phyloP scores from a whole-genome alignment of 2,329 filamentous ascomycete genomes.

The Botrytis fabae region DNA sequence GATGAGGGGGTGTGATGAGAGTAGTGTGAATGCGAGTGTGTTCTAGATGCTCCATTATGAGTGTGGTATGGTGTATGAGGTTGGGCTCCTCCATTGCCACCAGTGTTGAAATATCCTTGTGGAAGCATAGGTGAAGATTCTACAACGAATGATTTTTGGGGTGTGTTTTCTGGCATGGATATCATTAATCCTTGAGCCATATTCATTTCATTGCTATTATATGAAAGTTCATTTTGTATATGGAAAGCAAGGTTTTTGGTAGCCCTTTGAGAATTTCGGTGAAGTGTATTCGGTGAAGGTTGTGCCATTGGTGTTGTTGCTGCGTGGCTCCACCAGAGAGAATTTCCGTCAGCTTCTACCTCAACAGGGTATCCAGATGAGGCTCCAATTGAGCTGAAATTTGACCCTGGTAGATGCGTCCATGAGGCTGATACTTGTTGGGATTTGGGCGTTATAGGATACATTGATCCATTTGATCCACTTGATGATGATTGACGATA shows the following conservation, averaged over 20 bases:
- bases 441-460: conserved; percentile 35
- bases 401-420: conserved; percentile 31
- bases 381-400: conserved; percentile 26
- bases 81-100: conserved; percentile 11
- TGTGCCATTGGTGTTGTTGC: conserved; percentile 35
- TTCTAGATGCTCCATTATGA: conserved; percentile 3
- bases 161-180: conserved; percentile 33
- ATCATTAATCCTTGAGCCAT: conserved; percentile 37
- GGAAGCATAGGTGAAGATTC: conserved; percentile 28
- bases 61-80: conserved; percentile 20
- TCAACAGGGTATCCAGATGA: conserved; percentile 21
- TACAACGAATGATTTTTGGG: conserved; percentile 33
- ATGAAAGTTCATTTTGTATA: conserved; percentile 37
- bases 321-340: conserved; percentile 40
- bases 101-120: conserved; percentile 27
- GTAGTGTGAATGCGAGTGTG: conserved; percentile 24
- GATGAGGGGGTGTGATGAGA: conserved; percentile 16
- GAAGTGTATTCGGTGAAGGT: conserved; percentile 33
- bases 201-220: conserved; percentile 29
- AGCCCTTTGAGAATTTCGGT: conserved; percentile 35
- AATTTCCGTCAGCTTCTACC: conserved; percentile 28
- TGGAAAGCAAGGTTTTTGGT: conserved; percentile 37
- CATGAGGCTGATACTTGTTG: conserved; percentile 32
- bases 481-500: conserved; percentile 26
- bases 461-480: conserved; percentile 25